Evolutionary conservation across 176 grass and related monocot genomes (phyloP), one percentile per base, ranked within the genome.

Genomic region (Juncus inflexus): DNA sequence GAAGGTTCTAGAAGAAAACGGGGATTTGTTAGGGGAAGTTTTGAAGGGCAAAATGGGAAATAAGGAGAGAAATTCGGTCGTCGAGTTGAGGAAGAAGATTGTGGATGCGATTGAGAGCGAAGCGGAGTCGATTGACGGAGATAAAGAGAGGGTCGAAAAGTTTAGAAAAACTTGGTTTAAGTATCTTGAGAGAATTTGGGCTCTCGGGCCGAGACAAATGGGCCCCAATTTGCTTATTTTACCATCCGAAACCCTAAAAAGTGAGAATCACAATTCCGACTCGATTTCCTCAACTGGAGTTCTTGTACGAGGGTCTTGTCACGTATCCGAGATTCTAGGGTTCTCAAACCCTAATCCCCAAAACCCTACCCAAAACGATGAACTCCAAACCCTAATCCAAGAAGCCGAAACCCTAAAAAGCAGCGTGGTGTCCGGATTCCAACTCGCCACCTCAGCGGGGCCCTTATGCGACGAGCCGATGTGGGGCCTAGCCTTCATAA

Each of bases 401-500:
- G 90, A 94, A 63, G 83, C 84, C 38, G 80, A 77, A 66, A 56
- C 75, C 28, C 82, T 96, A 60, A 86, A 77, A 60, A 96, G 83
- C 50, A 86, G 74, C 58, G 66, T 96, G 43, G 70, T 96, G 41
- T 96, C 84, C 37, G 91, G 91, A 12, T 96, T 96, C 80, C 91
- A 88, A 52, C 80, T 88, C 74, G 87, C 87, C 28, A 77, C 87
- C 66, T 74, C 86, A 69, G 77, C 82, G 15, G 87, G 91, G 15
- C 91, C 91, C 52, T 79, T 96, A 64, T 96, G 91, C 66, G 91
- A 96, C 59, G 87, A 96, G 54, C 87, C 91, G 12, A 70, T 91
- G 84, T 91, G 91, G 91, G 87, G 91, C 55, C 74, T 96, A 10
- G 84, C 71, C 35, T 96, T 91, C 75, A 56, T 96, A 80, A 16